Conservation (phyloP, 2,329 filamentous ascomycete species). For the Neonectria neomacrospora region DNA sequence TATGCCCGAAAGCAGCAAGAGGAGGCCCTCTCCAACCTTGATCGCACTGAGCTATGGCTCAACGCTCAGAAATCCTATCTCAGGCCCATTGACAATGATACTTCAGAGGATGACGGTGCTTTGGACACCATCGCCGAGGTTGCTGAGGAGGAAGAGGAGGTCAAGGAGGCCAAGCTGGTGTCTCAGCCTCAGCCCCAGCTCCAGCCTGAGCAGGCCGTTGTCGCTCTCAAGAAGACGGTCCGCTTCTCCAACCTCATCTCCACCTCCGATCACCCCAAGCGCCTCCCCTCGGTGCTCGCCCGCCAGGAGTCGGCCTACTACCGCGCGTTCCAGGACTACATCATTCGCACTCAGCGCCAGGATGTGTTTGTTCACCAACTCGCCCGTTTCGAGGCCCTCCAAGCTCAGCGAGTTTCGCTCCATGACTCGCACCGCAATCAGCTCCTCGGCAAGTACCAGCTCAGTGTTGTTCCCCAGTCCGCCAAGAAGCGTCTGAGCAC, state of each 20-base stretch:
- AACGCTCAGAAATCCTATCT: constrained; percentile 83
- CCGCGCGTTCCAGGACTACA: constrained; percentile 82
- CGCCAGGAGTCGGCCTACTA: constrained; percentile 84
- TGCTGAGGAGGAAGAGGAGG: constrained; percentile 43
- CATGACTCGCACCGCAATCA: constrained; percentile 79
- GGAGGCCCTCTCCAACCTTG: constrained; percentile 77
- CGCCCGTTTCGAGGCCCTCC: constrained; percentile 87
- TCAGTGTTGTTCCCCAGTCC: constrained; percentile 74
- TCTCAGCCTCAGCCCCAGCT: constrained; percentile 43
- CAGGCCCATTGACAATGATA: constrained; percentile 68
- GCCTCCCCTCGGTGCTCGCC: constrained; percentile 62
- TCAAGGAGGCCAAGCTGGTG: constrained; percentile 44
- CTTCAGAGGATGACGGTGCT: constrained; percentile 49
- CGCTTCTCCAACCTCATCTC: constrained; percentile 72
- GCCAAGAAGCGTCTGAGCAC: constrained; percentile 77
- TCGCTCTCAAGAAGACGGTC: constrained; percentile 75
- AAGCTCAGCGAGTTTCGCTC: constrained; percentile 82
- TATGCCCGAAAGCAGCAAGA: constrained; percentile 80
- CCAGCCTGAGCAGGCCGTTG: constrained; percentile 40
- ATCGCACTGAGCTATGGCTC: constrained; percentile 89
- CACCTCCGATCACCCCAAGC: constrained; percentile 58
- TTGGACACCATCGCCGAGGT: constrained; percentile 53
- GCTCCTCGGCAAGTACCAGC: constrained; percentile 85
- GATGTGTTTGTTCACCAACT: constrained; percentile 89
- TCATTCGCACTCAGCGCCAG: constrained; percentile 70